Evolutionary conservation across 2,329 filamentous ascomycete genomes (phyloP).

Genomic region (Nemania sp.): DNA sequence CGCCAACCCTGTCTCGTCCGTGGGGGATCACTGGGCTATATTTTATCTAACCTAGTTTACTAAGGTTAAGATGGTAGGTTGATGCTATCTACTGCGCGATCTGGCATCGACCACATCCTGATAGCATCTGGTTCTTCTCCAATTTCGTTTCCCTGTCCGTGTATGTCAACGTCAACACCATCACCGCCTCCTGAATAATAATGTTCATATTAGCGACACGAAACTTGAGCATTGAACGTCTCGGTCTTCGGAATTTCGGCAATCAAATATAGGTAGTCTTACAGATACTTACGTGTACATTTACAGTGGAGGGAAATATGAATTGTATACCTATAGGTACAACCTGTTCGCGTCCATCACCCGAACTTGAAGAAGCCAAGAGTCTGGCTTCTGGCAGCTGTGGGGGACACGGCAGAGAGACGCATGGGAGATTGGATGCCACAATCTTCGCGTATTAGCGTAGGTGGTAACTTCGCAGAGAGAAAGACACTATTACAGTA

Average conservation of each 20-base stretch:
- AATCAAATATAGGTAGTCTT: neutral
- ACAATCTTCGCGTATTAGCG: neutral
- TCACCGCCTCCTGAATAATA: neutral
- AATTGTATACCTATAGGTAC: neutral
- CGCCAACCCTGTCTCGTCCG: constrained; percentile 3
- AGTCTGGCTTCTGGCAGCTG: neutral
- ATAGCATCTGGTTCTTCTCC: constrained; percentile 7
- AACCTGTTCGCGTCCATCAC: constrained; percentile 6
- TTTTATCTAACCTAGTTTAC: constrained; percentile 16
- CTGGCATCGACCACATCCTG: constrained; percentile 14
- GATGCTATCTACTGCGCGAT: constrained; percentile 10
- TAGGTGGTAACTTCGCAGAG: too few relatives aligned
- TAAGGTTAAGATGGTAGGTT: too few relatives aligned
- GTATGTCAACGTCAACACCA: neutral
- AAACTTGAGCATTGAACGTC: neutral
- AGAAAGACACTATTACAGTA: too few relatives aligned
- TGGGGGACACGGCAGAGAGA: neutral
- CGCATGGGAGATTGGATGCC: constrained; percentile 4
- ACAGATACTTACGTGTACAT: neutral
- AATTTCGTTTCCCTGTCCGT: constrained; percentile 3
- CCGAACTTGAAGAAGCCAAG: neutral
- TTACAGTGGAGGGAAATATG: neutral
- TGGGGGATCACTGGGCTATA: constrained; percentile 1
- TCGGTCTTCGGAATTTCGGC: constrained; percentile 11
- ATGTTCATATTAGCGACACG: constrained; percentile 7